Base-by-base conservation (phyloP, 257 asterid genomes). In the Primulina tabacum region DNA sequence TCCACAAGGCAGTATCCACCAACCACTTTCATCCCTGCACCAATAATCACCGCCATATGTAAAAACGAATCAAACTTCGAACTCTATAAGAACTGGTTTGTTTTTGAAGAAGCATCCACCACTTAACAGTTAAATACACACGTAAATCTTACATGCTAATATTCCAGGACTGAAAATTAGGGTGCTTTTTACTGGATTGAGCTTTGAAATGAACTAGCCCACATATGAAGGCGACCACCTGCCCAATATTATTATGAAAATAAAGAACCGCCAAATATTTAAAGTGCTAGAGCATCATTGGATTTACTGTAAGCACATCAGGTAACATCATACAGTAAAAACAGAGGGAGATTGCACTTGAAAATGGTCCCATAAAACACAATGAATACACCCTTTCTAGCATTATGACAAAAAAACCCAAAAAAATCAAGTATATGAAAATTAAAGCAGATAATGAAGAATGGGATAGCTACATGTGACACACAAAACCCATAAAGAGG, bases 1-100 rank as follows among this genome's bases (percentile, higher is more conserved):
- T 35, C 92, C 97, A 56, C 78, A 79, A 62, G 95, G 94, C 64
- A 92, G 87, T 89, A 84, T 78, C 97, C 97, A 92, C 96, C 96
- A 87, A 65, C 96, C 95, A 78, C 92, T 87, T 68, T 89, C 97
- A 63, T 92, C 96, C 95, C 97, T 92, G 82, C 60, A 57, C 40
- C 53, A 20, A 72, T 28, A 12, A 62, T 56, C 77, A 20, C 33
- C 33, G 33, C 33, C 33, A 30, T 30, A 2, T 3, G 5, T 30
- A 30, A 30, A 28, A 68, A 24, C 34, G 60, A 21, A 9, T 70
- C 69, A 59, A 21, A 74, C 1, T 67, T 29, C 32, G 6, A 10
- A 18, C 35, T 40, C 14, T 30, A 32, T 32, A 3, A 55, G 16
- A 21, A 21, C 33, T 17, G 17, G 29, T 20, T 47, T 32, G 60